Percentiles rank a stretch among this genome's conserved stretches.
These are phyloP conservation scores for Plantago coronopus DNA, from an alignment of 305 asterid genomes.

Conservation along the genomic window DNA sequence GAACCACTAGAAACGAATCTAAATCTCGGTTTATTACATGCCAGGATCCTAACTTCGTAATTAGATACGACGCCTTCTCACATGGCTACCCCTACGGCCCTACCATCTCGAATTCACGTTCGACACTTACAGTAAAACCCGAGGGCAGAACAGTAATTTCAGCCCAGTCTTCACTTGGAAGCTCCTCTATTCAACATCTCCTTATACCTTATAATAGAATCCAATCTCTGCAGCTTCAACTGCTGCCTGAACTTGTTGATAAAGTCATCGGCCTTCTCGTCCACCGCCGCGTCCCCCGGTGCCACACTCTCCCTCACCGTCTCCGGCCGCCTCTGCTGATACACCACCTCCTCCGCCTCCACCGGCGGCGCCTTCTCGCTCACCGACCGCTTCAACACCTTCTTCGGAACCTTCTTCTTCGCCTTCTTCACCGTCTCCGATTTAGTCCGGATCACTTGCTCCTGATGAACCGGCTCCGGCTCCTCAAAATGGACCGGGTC, in stretches of 20 bases:
- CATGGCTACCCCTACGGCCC: too few species aligned
- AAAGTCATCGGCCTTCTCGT: slow-evolving; percentile 57
- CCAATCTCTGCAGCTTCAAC: slow-evolving; percentile 53
- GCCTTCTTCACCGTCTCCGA: slow-evolving; percentile 19
- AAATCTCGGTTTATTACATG: too few species aligned
- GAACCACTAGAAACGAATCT: too few species aligned
- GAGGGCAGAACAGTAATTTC: too few species aligned
- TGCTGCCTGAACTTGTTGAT: slow-evolving; percentile 53
- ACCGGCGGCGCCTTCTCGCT: slow-evolving; percentile 16
- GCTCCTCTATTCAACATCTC: slow-evolving; percentile 39
- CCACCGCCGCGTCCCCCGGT: slow-evolving; percentile 45
- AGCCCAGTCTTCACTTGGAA: background rate
- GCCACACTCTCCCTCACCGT: slow-evolving; percentile 29
- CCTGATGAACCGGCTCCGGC: slow-evolving; percentile 19
- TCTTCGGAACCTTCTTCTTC: too few species aligned
- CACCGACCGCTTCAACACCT: background rate
- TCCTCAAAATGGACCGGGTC: slow-evolving; percentile 3
- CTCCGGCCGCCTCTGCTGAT: slow-evolving; percentile 35
- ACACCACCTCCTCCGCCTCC: slow-evolving; percentile 25
- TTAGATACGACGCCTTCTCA: too few species aligned
- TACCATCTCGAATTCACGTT: background rate
- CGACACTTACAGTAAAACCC: too few species aligned
- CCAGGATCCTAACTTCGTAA: too few species aligned
- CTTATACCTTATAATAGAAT: slow-evolving; percentile 42
- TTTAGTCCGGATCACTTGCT: slow-evolving; percentile 31